A percentile compares a stretch with the other conserved stretches of the same genome.
Evolutionary conservation across 2,329 filamentous ascomycete species (phyloP).

Genomic region (Pleurostoma richardsiae): DNA sequence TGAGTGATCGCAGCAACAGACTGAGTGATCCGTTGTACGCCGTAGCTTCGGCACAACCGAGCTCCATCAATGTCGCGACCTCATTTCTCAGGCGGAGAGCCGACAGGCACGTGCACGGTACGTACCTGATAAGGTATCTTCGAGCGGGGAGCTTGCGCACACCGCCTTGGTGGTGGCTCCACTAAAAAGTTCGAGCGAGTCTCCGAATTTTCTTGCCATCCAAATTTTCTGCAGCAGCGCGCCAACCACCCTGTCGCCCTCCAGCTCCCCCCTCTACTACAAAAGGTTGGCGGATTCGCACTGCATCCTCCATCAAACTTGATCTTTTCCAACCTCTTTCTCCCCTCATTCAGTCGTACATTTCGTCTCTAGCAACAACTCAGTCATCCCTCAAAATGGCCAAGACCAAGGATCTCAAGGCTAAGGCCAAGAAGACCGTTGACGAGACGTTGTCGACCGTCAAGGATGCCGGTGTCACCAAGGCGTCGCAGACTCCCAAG

Average conservation of each 20-base stretch:
- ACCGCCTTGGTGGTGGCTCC: too few relatives aligned
- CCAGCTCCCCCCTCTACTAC: conserved; percentile 9
- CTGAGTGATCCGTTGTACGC: too few relatives aligned
- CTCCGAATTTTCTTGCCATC: too few relatives aligned
- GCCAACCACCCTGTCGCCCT: background rate
- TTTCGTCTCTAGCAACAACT: background rate
- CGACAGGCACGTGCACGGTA: too few relatives aligned
- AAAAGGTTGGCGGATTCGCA: conserved; percentile 8
- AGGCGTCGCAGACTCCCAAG: conserved; percentile 60
- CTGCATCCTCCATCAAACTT: conserved; percentile 5
- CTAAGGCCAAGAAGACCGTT: conserved; percentile 45
- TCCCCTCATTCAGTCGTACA: conserved; percentile 7
- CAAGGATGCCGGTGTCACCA: conserved; percentile 64
- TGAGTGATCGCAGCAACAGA: too few relatives aligned
- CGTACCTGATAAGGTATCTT: too few relatives aligned
- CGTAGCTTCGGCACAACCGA: too few relatives aligned
- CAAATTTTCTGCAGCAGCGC: too few relatives aligned
- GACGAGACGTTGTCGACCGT: conserved; percentile 46
- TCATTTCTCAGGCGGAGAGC: too few relatives aligned
- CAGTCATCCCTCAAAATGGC: conserved; percentile 46
- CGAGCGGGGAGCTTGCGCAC: too few relatives aligned
- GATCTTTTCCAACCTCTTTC: conserved; percentile 8
- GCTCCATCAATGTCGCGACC: too few relatives aligned
- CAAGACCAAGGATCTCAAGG: conserved; percentile 61
- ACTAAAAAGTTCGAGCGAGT: too few relatives aligned